These are phyloP conservation scores for Calonectria pseudoturangicola DNA, from an alignment of 2,329 filamentous ascomycete species.

Conservation along the genomic window DNA sequence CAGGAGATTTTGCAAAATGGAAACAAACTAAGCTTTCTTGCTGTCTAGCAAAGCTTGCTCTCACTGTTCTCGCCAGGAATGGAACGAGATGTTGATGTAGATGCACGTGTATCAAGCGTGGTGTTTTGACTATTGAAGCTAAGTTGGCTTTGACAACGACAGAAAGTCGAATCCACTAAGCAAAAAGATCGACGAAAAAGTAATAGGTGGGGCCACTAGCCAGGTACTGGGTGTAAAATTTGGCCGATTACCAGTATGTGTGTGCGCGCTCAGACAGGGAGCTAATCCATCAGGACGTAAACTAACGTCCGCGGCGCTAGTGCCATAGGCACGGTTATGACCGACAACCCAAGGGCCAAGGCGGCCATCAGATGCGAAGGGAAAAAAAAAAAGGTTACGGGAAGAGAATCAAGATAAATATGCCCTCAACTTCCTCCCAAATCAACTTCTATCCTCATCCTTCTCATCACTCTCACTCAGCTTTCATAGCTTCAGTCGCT, in stretches of 20 bases:
- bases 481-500: not conserved
- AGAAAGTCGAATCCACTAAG: not conserved
- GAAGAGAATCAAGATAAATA: slow-evolving; percentile 5
- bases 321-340: not conserved
- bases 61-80: too few species aligned
- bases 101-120: too few species aligned
- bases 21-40: too few species aligned
- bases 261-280: not conserved
- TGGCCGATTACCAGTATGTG: not conserved
- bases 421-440: not conserved
- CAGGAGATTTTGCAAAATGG: too few species aligned
- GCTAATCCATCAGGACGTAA: not conserved
- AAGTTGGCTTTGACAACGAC: not conserved
- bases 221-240: not conserved
- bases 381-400: not conserved
- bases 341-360: not conserved
- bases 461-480: not conserved
- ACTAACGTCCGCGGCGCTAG: not conserved
- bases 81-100: too few species aligned
- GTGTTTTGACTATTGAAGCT: too few species aligned
- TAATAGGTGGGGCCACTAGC: slow-evolving; percentile 1
- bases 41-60: too few species aligned
- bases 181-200: not conserved
- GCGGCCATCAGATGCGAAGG: not conserved
- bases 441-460: not conserved